These are phyloP conservation scores for Primulina eburnea DNA, from an alignment of 257 asterid genomes.

Conservation along the genomic window DNA sequence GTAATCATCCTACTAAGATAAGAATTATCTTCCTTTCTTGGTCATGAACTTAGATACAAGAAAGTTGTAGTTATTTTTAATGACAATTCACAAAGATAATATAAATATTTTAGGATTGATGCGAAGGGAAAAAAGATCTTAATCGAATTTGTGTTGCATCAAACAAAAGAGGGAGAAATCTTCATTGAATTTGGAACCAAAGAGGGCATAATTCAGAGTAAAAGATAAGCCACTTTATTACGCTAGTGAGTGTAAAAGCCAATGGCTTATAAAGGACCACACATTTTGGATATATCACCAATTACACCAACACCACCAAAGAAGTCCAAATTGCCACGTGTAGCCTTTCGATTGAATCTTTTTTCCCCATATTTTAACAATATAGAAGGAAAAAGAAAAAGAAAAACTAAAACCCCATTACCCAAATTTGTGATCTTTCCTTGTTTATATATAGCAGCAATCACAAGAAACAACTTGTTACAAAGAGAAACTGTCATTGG, in stretches of 20 bases:
- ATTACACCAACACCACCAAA: conserved; percentile 18
- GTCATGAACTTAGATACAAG: too few relatives aligned
- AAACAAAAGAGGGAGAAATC: background rate
- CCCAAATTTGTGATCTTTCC: conserved; percentile 2
- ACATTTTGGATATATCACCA: conserved; percentile 1
- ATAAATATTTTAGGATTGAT: too few relatives aligned
- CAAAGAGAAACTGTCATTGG: background rate
- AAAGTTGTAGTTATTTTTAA: too few relatives aligned
- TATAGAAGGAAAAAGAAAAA: too few relatives aligned
- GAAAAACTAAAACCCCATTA: conserved; percentile 2
- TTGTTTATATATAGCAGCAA: conserved; percentile 18
- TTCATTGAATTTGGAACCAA: background rate
- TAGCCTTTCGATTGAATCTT: conserved; percentile 18
- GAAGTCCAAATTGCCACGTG: conserved; percentile 26
- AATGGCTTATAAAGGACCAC: background rate
- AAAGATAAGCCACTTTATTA: background rate
- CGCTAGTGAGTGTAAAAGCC: background rate
- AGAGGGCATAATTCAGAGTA: background rate
- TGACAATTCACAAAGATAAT: too few relatives aligned
- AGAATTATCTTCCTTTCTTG: too few relatives aligned
- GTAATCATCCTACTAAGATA: too few relatives aligned
- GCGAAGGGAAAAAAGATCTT: background rate
- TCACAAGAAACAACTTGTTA: background rate
- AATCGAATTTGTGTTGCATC: background rate
- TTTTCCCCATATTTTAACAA: background rate